These are phyloP conservation scores for Cenchrus purpureus DNA, from an alignment of 176 grass and related monocot genomes.

Conservation along the genomic window DNA sequence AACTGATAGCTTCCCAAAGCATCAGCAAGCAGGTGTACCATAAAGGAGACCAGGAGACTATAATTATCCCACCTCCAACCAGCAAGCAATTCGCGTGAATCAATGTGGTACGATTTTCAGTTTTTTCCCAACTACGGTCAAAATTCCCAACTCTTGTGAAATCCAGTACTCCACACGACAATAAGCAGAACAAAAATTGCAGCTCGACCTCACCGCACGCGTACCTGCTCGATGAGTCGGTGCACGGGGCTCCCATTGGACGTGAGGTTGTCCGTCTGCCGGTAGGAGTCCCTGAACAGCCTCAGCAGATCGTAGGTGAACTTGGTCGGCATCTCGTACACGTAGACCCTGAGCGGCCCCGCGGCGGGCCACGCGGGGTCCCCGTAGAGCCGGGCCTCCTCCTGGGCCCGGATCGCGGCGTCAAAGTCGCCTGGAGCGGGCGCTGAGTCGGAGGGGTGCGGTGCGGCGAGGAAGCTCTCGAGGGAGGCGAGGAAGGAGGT, in stretches of 20 bases:
- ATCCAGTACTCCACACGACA: not conserved
- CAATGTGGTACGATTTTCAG: not conserved
- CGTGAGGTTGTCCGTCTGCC: slow-evolving; percentile 82
- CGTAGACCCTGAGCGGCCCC: slow-evolving; percentile 75
- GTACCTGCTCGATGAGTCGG: slow-evolving; percentile 92
- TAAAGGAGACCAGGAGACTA: not conserved
- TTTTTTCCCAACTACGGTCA: not conserved
- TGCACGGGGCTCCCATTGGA: slow-evolving; percentile 99
- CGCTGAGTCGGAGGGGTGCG: slow-evolving; percentile 32
- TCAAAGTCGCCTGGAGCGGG: slow-evolving; percentile 37
- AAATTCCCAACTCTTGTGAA: not conserved
- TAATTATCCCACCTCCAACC: not conserved
- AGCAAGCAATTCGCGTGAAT: not conserved
- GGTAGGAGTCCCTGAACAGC: slow-evolving; percentile 88
- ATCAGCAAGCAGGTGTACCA: slow-evolving; percentile 5
- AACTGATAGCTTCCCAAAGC: slow-evolving; percentile 11
- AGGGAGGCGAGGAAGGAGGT: slow-evolving; percentile 60
- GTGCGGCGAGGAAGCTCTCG: slow-evolving; percentile 66
- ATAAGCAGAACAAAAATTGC: slow-evolving; percentile 3
- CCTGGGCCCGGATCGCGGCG: slow-evolving; percentile 53
- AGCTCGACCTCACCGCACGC: slow-evolving; percentile 38
- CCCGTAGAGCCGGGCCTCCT: slow-evolving; percentile 60
- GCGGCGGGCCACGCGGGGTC: slow-evolving; percentile 55
- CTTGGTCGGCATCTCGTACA: slow-evolving; percentile 96
- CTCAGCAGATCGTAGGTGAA: slow-evolving; percentile 94